Evolutionary conservation across 2,329 filamentous ascomycete genomes (phyloP).

Genomic region (Fusarium sp.): DNA sequence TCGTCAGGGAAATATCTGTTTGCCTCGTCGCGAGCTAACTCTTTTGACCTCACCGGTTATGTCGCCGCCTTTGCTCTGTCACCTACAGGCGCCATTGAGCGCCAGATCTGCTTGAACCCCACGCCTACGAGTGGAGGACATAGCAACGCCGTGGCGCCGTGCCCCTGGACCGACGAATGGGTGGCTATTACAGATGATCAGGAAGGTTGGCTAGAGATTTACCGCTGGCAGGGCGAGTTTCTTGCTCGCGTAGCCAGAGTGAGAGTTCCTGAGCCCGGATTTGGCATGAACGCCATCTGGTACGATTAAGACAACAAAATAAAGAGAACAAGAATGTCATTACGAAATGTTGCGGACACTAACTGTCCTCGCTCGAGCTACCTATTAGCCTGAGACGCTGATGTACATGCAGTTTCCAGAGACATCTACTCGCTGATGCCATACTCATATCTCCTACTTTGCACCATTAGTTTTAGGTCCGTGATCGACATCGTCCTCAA

Average conservation of each 20-base stretch:
- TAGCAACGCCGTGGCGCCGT: slow-evolving; percentile 87
- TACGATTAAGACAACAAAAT: slow-evolving; percentile 66
- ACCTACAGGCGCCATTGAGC: slow-evolving; percentile 76
- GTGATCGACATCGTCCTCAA: slow-evolving; percentile 25
- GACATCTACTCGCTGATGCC: neutral
- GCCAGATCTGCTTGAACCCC: slow-evolving; percentile 83
- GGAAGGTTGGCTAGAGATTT: slow-evolving; percentile 88
- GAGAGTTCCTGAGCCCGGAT: slow-evolving; percentile 86
- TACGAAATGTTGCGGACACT: slow-evolving; percentile 11
- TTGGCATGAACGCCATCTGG: slow-evolving; percentile 98
- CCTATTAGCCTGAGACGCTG: neutral
- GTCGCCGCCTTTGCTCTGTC: slow-evolving; percentile 82
- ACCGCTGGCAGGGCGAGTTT: slow-evolving; percentile 86
- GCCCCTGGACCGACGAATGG: slow-evolving; percentile 89
- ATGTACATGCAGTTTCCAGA: neutral
- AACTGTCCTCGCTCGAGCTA: neutral
- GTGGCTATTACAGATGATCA: slow-evolving; percentile 91
- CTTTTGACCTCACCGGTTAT: slow-evolving; percentile 81
- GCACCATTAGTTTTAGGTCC: slow-evolving; percentile 39
- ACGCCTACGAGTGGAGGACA: slow-evolving; percentile 90
- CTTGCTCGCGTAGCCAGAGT: slow-evolving; percentile 80
- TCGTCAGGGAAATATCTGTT: slow-evolving; percentile 81
- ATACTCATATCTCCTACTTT: slow-evolving; percentile 7
- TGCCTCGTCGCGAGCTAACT: slow-evolving; percentile 84
- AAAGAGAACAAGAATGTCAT: neutral